Conservation (phyloP, 225 moss, liverwort and hornwort genomes). For the Lunularia cruciata region DNA sequence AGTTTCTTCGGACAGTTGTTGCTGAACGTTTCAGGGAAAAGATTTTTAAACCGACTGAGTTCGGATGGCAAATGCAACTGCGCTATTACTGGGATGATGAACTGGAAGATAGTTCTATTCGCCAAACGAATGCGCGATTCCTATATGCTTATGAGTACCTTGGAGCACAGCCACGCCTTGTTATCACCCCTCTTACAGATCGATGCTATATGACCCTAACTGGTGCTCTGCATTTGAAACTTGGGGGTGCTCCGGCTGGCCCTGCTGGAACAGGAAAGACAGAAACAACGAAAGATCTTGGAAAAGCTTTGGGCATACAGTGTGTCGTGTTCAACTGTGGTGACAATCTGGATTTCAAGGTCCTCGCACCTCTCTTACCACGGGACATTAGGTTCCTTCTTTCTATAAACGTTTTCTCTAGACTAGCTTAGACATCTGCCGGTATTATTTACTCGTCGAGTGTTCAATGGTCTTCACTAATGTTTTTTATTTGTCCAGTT, state of each 20-base stretch:
- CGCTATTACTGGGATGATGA: slow-evolving; percentile 93
- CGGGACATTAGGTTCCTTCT: too few species aligned
- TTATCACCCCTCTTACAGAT: slow-evolving; percentile 86
- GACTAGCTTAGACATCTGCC: too few species aligned
- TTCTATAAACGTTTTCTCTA: too few species aligned
- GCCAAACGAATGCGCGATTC: slow-evolving; percentile 86
- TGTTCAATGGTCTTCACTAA: slow-evolving; percentile 40
- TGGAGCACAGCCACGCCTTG: slow-evolving; percentile 87
- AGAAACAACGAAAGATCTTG: slow-evolving; percentile 88
- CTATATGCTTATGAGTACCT: slow-evolving; percentile 81
- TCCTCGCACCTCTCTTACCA: too few species aligned
- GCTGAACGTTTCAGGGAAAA: slow-evolving; percentile 52
- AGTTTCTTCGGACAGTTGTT: not conserved
- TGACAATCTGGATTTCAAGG: slow-evolving; percentile 87
- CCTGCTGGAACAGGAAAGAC: slow-evolving; percentile 91
- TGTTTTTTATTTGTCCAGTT: slow-evolving; percentile 49
- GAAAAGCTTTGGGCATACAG: slow-evolving; percentile 90
- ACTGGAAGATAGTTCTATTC: slow-evolving; percentile 72
- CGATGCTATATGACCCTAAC: slow-evolving; percentile 95
- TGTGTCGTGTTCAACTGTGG: slow-evolving; percentile 95
- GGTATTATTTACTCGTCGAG: too few species aligned
- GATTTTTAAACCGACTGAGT: slow-evolving; percentile 70
- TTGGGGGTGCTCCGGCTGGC: slow-evolving; percentile 88
- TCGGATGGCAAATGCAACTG: slow-evolving; percentile 99
- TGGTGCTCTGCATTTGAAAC: slow-evolving; percentile 79